These are phyloP conservation scores for Umbilicaria muhlenbergii DNA, from an alignment of 495 filamentous ascomycete species.

Conservation along the genomic window DNA sequence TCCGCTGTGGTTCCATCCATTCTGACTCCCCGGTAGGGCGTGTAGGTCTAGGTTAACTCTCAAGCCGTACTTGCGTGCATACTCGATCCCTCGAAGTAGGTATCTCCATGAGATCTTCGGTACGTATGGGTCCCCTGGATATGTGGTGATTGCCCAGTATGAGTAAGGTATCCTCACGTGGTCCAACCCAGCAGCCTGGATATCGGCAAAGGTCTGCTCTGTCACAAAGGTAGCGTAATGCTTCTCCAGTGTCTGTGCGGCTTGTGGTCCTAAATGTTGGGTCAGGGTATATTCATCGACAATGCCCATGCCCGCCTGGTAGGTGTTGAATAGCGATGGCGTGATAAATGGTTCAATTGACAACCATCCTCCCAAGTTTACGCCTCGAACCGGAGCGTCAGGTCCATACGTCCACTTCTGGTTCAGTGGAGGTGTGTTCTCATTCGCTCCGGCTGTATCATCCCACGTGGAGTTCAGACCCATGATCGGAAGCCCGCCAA, in stretches of 20 bases:
- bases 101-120: slow-evolving; percentile 85
- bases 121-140: slow-evolving; percentile 78
- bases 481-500: slow-evolving; percentile 80
- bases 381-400: slow-evolving; percentile 63
- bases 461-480: slow-evolving; percentile 79
- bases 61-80: slow-evolving; percentile 80
- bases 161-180: slow-evolving; percentile 90
- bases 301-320: slow-evolving; percentile 42
- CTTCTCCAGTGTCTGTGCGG: slow-evolving; percentile 54
- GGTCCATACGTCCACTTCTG: slow-evolving; percentile 51
- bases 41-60: slow-evolving; percentile 92
- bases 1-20: slow-evolving; percentile 84
- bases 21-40: slow-evolving; percentile 68
- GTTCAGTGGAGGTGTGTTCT: slow-evolving; percentile 62
- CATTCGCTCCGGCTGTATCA: slow-evolving; percentile 63
- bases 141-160: slow-evolving; percentile 87
- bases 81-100: slow-evolving; percentile 83
- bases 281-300: slow-evolving; percentile 83
- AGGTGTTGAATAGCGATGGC: slow-evolving; percentile 69
- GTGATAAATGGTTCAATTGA: slow-evolving; percentile 90
- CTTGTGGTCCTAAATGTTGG: slow-evolving; percentile 45
- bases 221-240: slow-evolving; percentile 84
- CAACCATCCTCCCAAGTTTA: slow-evolving; percentile 93
- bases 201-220: slow-evolving; percentile 69
- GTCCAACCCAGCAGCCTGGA: slow-evolving; percentile 78